phyloP scores from a whole-genome alignment of 495 filamentous ascomycete species.

The Penicillium daleae region DNA sequence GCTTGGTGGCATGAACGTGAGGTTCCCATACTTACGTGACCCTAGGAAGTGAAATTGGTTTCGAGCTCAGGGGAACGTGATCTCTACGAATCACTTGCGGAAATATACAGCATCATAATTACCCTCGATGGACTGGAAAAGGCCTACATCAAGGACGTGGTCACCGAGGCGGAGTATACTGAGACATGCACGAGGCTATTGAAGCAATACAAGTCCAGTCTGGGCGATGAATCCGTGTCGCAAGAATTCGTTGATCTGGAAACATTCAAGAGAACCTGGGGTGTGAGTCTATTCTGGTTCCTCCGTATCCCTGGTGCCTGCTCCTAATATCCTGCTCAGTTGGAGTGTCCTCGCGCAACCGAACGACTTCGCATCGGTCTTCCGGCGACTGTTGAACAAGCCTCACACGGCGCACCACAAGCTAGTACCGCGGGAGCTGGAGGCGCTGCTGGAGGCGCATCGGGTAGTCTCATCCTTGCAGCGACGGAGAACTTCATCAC shows the following conservation, averaged over 20 bases:
- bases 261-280: constrained; percentile 91
- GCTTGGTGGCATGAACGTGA: constrained; percentile 12
- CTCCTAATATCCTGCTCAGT: constrained; percentile 50
- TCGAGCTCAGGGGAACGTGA: constrained; percentile 85
- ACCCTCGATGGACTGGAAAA: constrained; percentile 95
- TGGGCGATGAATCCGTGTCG: constrained; percentile 84
- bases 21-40: constrained; percentile 27
- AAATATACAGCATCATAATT: constrained; percentile 96
- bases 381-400: constrained; percentile 65
- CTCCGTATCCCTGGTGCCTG: neutral
- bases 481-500: constrained; percentile 99
- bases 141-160: constrained; percentile 94
- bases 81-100: constrained; percentile 92
- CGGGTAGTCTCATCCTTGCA: constrained; percentile 75
- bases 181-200: constrained; percentile 90
- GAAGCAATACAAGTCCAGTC: constrained; percentile 94
- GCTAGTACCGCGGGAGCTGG: constrained; percentile 48
- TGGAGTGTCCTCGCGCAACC: constrained; percentile 93
- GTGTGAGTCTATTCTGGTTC: constrained; percentile 60
- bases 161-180: constrained; percentile 89
- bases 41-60: constrained; percentile 88
- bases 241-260: constrained; percentile 85
- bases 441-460: constrained; percentile 52
- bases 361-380: constrained; percentile 90
- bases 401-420: constrained; percentile 44